Evolutionary conservation across 305 asterid species (phyloP).

Genomic region (Fraxinus greggii): DNA sequence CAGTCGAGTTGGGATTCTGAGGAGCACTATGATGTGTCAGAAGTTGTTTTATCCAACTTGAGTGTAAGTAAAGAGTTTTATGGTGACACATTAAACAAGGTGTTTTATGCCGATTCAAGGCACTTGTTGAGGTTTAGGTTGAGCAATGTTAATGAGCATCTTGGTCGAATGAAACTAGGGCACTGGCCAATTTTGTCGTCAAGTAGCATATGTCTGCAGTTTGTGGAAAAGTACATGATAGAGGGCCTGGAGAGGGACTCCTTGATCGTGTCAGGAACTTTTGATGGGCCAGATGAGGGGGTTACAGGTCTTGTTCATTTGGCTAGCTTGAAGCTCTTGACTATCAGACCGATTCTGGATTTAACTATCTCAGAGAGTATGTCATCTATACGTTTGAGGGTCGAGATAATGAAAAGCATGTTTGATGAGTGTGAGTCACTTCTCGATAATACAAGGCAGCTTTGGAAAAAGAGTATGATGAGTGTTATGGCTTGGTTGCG

Average conservation of each 20-base stretch:
- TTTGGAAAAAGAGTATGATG: slow-evolving; percentile 92
- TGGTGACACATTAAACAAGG: slow-evolving; percentile 47
- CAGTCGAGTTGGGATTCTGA: slow-evolving; percentile 55
- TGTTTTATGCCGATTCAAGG: slow-evolving; percentile 45
- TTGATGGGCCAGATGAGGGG: slow-evolving; percentile 86
- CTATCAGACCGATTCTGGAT: slow-evolving; percentile 62
- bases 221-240: slow-evolving; percentile 38
- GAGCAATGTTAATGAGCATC: slow-evolving; percentile 57
- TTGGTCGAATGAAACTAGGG: slow-evolving; percentile 73
- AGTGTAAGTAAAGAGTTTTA: slow-evolving; percentile 46
- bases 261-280: slow-evolving; percentile 61
- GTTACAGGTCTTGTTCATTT: slow-evolving; percentile 80
- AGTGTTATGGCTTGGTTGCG: slow-evolving; percentile 86
- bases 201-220: slow-evolving; percentile 48
- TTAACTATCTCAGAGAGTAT: slow-evolving; percentile 34
- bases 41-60: slow-evolving; percentile 67
- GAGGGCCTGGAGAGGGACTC: slow-evolving; percentile 47
- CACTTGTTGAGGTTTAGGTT: slow-evolving; percentile 64
- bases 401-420: slow-evolving; percentile 54
- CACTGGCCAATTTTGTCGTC: slow-evolving; percentile 84
- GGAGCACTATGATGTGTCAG: slow-evolving; percentile 73
- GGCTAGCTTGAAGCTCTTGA: slow-evolving; percentile 71
- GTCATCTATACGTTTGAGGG: slow-evolving; percentile 63
- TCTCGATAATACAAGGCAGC: slow-evolving; percentile 65
- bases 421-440: slow-evolving; percentile 77